Evolutionary conservation across 331 rosid genomes (phyloP), one percentile per base, ranked within the genome.

Genomic region (Erythrophleum ivorense): DNA sequence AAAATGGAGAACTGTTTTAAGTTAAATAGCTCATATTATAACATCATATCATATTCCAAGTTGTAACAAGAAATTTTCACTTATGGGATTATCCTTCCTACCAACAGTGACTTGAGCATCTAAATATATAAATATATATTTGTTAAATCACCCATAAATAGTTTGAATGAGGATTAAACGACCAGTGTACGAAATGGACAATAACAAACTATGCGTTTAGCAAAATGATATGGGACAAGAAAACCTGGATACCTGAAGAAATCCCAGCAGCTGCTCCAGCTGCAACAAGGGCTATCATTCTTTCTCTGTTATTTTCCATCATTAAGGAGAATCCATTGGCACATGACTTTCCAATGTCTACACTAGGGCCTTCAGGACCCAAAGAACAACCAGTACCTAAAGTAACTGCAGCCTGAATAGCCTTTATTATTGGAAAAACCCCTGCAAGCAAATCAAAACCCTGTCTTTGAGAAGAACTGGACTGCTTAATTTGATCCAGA

Each of bases 361-460:
- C 95, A 50, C 95, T 91, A 38, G 95, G 95, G 48, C 95, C 95
- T 86, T 91, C 95, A 29, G 95, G 95, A 82, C 95, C 95, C 87
- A 91, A 83, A 19, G 95, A 91, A 85, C 95, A 86, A 74, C 95
- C 95, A 24, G 95, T 89, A 49, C 95, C 95, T 60, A 91, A 72
- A 77, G 93, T 88, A 59, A 91, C 55, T 50, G 95, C 93, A 0
- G 95, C 95, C 81, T 91, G 95, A 79, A 91, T 78, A 29, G 91
- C 95, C 86, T 88, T 91, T 58, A 91, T 83, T 3, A 86, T 86
- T 2, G 93, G 93, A 64, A 89, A 89, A 54, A 89, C 86, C 65
- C 87, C 95, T 38, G 89, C 81, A 79, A 91, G 88, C 69, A 91
- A 64, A 85, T 89, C 91, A 83, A 89, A 88, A 48, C 95, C 91